phyloP scores from a whole-genome alignment of 2,329 filamentous ascomycete species.

The Emmonsia crescens region DNA sequence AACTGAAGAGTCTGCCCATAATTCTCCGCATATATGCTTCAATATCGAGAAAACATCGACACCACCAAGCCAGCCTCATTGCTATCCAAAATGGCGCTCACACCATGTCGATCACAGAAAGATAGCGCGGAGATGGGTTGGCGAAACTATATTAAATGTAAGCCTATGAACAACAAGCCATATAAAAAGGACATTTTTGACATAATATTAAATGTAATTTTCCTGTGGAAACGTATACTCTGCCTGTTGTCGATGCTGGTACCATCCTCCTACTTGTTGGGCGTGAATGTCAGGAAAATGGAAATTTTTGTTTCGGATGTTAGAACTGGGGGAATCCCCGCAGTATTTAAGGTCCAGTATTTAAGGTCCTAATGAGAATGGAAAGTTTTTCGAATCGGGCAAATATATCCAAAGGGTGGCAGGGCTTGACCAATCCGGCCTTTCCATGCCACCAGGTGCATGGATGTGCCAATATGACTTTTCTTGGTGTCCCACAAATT shows the following conservation, averaged over 20 bases:
- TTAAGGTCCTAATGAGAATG: neutral
- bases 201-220: neutral
- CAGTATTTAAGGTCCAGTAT: constrained; percentile 2
- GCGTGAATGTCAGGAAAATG: neutral
- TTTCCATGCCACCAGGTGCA: neutral
- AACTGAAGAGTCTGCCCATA: neutral
- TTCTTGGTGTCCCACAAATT: neutral
- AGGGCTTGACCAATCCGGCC: neutral
- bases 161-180: neutral
- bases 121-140: neutral
- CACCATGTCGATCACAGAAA: neutral
- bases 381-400: neutral
- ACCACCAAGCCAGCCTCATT: constrained; percentile 4
- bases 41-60: neutral
- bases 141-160: neutral
- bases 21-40: neutral
- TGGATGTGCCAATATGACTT: neutral
- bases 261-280: neutral
- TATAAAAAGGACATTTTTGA: neutral
- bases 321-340: neutral
- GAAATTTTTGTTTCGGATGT: neutral
- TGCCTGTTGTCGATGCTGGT: neutral
- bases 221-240: neutral
- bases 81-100: neutral
- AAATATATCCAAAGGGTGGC: neutral